Conservation (phyloP, 1,139 yeast genomes). For the Protomyces lactucae-debilis region DNA sequence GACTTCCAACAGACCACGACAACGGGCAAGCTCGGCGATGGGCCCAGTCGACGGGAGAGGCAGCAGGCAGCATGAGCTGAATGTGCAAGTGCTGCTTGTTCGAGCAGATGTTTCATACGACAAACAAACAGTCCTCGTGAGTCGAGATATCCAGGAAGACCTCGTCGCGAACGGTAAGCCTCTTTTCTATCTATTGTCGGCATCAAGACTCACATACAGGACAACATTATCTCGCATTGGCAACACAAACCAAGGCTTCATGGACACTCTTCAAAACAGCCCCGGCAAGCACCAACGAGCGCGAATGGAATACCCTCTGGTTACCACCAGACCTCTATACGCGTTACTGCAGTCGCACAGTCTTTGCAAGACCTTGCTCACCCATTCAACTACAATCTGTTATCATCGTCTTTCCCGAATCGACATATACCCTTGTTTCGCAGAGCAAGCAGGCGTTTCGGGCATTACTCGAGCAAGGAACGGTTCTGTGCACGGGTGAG, state of each 20-base stretch:
- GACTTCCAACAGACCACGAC: too few relatives aligned
- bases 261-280: constrained; percentile 6
- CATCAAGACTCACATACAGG: not conserved
- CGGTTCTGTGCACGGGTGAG: constrained; percentile 18
- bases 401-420: constrained; percentile 3
- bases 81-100: not conserved
- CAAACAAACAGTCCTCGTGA: not conserved
- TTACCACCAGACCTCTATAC: constrained; percentile 3
- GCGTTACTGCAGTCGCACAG: constrained; percentile 1
- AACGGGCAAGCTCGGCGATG: not conserved
- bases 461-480: not conserved
- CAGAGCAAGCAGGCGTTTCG: not conserved
- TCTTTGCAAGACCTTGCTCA: constrained; percentile 1
- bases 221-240: constrained; percentile 11
- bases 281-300: not conserved
- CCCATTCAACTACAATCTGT: constrained; percentile 4
- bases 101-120: not conserved
- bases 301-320: constrained; percentile 11
- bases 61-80: not conserved
- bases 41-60: not conserved
- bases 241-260: not conserved
- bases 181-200: not conserved
- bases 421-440: constrained; percentile 10
- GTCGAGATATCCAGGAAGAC: not conserved
- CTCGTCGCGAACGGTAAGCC: not conserved